A percentile compares a stretch with the other conserved stretches of the same genome.
Conservation (phyloP, 345 rosid species). For the Excoecaria agallocha region DNA sequence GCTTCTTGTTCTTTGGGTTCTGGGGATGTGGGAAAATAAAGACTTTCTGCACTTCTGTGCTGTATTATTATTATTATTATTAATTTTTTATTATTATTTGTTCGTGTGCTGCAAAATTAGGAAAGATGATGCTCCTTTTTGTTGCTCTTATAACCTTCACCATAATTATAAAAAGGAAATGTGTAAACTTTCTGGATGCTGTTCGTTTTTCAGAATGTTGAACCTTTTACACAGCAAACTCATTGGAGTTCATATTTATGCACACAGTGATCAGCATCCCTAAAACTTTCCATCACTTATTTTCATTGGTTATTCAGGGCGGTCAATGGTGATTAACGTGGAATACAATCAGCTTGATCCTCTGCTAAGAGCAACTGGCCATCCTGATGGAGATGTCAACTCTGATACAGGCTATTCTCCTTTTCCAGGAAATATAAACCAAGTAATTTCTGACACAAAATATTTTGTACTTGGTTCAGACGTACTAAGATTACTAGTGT, state of each 20-base stretch:
- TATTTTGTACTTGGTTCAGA: neutral
- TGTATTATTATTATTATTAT: too few species aligned
- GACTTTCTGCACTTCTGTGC: neutral
- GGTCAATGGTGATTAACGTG: constrained; percentile 94
- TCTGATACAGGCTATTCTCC: constrained; percentile 93
- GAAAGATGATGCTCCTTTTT: neutral
- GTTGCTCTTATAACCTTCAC: neutral
- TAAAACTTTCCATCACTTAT: neutral
- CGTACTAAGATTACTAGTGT: neutral
- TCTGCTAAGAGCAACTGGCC: constrained; percentile 78
- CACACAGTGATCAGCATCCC: neutral
- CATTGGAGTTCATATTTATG: neutral
- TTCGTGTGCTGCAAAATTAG: neutral
- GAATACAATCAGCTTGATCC: constrained; percentile 99
- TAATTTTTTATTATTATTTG: neutral
- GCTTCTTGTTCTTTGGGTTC: neutral
- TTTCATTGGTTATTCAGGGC: constrained; percentile 47
- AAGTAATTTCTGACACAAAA: constrained; percentile 43
- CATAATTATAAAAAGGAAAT: neutral
- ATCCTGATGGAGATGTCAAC: constrained; percentile 89
- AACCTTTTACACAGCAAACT: neutral
- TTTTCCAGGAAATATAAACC: constrained; percentile 97
- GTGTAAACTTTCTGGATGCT: neutral
- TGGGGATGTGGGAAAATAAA: neutral
- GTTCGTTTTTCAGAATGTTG: neutral